Percentiles rank a stretch among this genome's conserved stretches.
Conservation (phyloP, 768 basidiomycete species). For the Xerocomus potaroensis region DNA sequence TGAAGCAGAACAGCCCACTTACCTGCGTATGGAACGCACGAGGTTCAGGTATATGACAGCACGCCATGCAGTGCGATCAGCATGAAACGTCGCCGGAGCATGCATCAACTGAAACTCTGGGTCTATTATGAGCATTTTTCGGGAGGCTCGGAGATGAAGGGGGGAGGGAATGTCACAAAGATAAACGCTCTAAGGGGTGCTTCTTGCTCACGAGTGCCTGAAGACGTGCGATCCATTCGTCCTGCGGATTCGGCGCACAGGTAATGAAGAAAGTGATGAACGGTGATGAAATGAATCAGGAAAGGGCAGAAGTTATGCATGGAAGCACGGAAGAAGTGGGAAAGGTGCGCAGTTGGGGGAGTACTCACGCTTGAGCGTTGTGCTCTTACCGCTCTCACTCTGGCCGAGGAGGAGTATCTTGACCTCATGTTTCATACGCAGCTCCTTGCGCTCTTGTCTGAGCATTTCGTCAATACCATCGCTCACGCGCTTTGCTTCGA, state of each 20-base stretch:
- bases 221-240: background rate
- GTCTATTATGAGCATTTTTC: constrained; percentile 17
- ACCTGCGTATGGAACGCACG: constrained; percentile 77
- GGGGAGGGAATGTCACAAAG: constrained; percentile 1
- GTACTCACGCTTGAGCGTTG: constrained; percentile 81
- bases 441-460: constrained; percentile 59
- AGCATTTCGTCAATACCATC: constrained; percentile 80
- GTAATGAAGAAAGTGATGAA: background rate
- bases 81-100: constrained; percentile 68
- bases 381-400: constrained; percentile 88
- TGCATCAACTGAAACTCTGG: constrained; percentile 84
- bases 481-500: constrained; percentile 68
- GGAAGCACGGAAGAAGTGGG: constrained; percentile 4
- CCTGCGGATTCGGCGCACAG: constrained; percentile 1
- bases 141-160: constrained; percentile 1
- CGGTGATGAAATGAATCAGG: background rate
- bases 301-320: background rate
- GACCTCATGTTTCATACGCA: constrained; percentile 59
- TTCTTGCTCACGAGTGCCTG: background rate
- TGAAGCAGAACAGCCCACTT: constrained; percentile 20
- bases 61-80: constrained; percentile 82
- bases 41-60: constrained; percentile 87
- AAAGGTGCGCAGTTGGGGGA: constrained; percentile 1
- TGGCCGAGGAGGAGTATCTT: constrained; percentile 80
- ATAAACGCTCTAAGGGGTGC: constrained; percentile 4